A percentile compares a stretch with the other conserved stretches of the same genome.
phyloP scores from a whole-genome alignment of 306 rosid genomes.

The Nissolia schottii region DNA sequence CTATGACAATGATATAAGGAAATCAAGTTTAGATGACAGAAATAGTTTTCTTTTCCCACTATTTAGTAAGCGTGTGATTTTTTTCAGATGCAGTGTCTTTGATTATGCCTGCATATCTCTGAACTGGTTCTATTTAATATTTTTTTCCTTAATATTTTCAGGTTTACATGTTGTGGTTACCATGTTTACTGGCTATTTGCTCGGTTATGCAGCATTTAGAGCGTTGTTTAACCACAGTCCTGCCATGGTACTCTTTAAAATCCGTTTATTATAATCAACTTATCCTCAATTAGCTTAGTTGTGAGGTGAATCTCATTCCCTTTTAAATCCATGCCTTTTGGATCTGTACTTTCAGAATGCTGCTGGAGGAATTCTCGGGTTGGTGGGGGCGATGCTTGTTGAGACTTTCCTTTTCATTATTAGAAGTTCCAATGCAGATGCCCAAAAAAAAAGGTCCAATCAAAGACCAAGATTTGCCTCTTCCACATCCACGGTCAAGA shows the following conservation, averaged over 20 bases:
- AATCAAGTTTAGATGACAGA: neutral
- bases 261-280: neutral
- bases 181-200: conserved; percentile 84
- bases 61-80: neutral
- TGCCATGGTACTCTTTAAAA: conserved; percentile 53
- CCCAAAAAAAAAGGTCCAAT: conserved; percentile 32
- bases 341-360: conserved; percentile 55
- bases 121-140: neutral
- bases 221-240: conserved; percentile 74
- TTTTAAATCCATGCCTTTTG: neutral
- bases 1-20: neutral
- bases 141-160: conserved; percentile 30
- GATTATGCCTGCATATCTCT: neutral
- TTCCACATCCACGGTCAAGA: conserved; percentile 53
- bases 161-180: conserved; percentile 76
- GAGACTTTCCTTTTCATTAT: conserved; percentile 89
- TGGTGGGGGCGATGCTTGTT: conserved; percentile 83
- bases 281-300: conserved; percentile 3
- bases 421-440: conserved; percentile 38
- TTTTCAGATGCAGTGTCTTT: neutral
- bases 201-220: conserved; percentile 78
- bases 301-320: neutral
- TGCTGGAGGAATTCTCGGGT: conserved; percentile 87
- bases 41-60: neutral
- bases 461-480: conserved; percentile 37